phyloP scores from a whole-genome alignment of 129 eudicot genomes.

The Calendula officinalis region DNA sequence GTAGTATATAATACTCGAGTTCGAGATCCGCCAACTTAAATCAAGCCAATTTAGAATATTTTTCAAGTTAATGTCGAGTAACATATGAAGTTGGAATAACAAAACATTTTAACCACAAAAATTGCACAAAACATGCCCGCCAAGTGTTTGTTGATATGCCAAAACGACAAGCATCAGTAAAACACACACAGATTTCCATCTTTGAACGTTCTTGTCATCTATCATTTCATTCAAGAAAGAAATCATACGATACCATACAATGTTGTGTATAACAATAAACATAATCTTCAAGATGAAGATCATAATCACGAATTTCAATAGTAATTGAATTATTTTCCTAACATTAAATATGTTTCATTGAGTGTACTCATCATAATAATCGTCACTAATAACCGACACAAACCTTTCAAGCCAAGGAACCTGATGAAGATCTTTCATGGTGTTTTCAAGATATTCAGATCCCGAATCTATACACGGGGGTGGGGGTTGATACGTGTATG shows the following conservation, averaged over 20 bases:
- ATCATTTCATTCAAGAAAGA: slow-evolving; percentile 15
- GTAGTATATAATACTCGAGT: too few relatives aligned
- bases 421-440: slow-evolving; percentile 91
- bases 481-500: slow-evolving; percentile 45
- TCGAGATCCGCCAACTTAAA: too few relatives aligned
- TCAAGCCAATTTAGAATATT: too few relatives aligned
- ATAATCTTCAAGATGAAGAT: slow-evolving; percentile 36
- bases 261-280: slow-evolving; percentile 18
- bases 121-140: too few relatives aligned
- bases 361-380: slow-evolving; percentile 69
- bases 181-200: too few relatives aligned
- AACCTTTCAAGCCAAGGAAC: slow-evolving; percentile 97
- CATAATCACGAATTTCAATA: slow-evolving; percentile 20
- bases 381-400: slow-evolving; percentile 85
- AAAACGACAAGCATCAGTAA: too few relatives aligned
- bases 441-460: slow-evolving; percentile 49
- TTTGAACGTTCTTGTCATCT: neutral
- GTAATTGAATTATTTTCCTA: neutral
- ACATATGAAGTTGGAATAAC: too few relatives aligned
- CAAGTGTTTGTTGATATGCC: too few relatives aligned
- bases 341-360: slow-evolving; percentile 26
- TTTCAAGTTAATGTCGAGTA: too few relatives aligned
- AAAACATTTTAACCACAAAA: too few relatives aligned
- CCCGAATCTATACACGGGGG: slow-evolving; percentile 47
- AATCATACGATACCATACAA: slow-evolving; percentile 17